These are phyloP conservation scores for Lactuca saligna DNA, from an alignment of 129 eudicot genomes.

Conservation along the genomic window DNA sequence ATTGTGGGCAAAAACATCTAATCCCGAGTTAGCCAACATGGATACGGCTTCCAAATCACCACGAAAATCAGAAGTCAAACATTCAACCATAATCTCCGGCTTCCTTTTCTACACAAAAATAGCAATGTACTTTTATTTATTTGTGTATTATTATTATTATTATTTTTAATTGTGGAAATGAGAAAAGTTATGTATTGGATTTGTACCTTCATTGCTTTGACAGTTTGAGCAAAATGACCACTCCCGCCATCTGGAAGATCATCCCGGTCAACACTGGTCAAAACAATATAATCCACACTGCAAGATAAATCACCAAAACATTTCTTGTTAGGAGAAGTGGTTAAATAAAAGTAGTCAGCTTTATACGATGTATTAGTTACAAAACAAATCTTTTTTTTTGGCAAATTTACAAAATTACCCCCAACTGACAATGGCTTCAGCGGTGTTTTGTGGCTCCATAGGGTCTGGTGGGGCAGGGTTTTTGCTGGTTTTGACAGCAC, in stretches of 20 bases:
- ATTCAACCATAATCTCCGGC: slow-evolving; percentile 92
- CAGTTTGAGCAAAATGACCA: slow-evolving; percentile 95
- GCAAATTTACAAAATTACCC: slow-evolving; percentile 44
- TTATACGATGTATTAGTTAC: no score
- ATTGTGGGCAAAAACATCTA: slow-evolving; percentile 97
- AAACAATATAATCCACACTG: slow-evolving; percentile 93
- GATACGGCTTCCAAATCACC: slow-evolving; percentile 85
- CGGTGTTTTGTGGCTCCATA: slow-evolving; percentile 93
- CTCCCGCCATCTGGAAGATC: slow-evolving; percentile 98
- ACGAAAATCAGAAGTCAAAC: slow-evolving; percentile 93
- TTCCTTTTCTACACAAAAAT: slow-evolving; percentile 51
- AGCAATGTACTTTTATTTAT: not conserved
- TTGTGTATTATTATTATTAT: not conserved
- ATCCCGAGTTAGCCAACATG: slow-evolving; percentile 78
- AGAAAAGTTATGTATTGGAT: not conserved
- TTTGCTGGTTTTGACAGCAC: slow-evolving; percentile 97
- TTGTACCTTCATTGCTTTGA: slow-evolving; percentile 81
- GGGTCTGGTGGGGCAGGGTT: slow-evolving; percentile 98
- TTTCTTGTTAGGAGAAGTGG: slow-evolving; percentile 1
- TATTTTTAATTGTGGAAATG: not conserved
- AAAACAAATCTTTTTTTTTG: no score
- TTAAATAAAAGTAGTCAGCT: not conserved
- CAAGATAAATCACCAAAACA: slow-evolving; percentile 23
- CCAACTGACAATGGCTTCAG: slow-evolving; percentile 90
- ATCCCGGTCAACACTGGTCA: slow-evolving; percentile 94